Evolutionary conservation across 225 moss, liverwort and hornwort genomes (phyloP).

Genomic region (Ulota crispa): DNA sequence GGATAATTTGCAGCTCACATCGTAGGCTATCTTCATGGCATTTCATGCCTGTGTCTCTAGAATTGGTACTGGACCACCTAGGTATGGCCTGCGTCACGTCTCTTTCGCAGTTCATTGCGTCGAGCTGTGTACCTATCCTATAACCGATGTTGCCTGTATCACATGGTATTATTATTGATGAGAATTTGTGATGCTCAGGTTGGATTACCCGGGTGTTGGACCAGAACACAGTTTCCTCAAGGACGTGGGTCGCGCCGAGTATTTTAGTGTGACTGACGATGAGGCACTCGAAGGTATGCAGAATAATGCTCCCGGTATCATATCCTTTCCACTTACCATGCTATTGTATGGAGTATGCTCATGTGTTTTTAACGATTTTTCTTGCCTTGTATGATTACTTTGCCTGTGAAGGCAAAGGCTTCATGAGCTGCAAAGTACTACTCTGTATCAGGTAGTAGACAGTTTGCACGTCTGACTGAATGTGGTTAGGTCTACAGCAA

Average conservation of each 20-base stretch:
- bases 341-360: background rate
- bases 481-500: background rate
- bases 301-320: background rate
- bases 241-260: conserved; percentile 80
- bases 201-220: conserved; percentile 98
- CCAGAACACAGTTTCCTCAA: conserved; percentile 98
- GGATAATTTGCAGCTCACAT: background rate
- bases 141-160: background rate
- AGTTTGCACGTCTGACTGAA: background rate
- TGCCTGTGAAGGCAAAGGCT: background rate
- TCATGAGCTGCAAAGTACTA: background rate
- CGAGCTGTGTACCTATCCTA: background rate
- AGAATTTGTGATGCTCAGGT: conserved; percentile 45
- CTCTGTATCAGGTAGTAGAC: background rate
- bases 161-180: background rate
- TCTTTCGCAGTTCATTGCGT: background rate
- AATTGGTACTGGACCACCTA: background rate
- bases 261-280: conserved; percentile 87
- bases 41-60: background rate
- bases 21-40: background rate
- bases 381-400: background rate
- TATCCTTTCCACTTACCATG: conserved; percentile 14
- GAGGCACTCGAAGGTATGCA: conserved; percentile 88
- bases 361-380: background rate
- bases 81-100: background rate